Percentiles rank a stretch among this genome's conserved stretches.
These are phyloP conservation scores for Pseudogymnoascus sp. DNA, from an alignment of 2,329 filamentous ascomycete species.

Conservation along the genomic window DNA sequence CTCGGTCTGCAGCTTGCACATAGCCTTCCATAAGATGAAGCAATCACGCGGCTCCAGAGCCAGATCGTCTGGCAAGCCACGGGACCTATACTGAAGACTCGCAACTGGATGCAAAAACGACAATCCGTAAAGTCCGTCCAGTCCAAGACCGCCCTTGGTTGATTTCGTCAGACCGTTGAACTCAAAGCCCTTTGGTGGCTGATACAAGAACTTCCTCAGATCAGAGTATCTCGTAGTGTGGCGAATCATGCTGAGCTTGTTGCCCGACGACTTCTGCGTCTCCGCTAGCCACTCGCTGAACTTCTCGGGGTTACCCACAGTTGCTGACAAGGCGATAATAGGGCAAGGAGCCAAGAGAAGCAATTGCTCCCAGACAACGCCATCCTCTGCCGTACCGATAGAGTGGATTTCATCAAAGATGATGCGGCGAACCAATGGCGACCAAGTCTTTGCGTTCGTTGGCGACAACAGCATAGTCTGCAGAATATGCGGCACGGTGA, in stretches of 20 bases:
- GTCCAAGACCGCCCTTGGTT: conserved; percentile 22
- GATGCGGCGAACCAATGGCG: conserved; percentile 60
- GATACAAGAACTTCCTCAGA: conserved; percentile 65
- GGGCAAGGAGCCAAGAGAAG: conserved; percentile 66
- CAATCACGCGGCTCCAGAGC: conserved; percentile 65
- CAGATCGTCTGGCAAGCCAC: conserved; percentile 60
- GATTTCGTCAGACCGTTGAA: conserved; percentile 30
- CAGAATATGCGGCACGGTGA: conserved; percentile 70
- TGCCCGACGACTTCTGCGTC: conserved; percentile 55
- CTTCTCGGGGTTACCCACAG: conserved; percentile 65
- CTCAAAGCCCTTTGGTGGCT: conserved; percentile 37
- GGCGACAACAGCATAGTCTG: conserved; percentile 69
- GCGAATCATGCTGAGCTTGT: conserved; percentile 58
- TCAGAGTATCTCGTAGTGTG: conserved; percentile 67
- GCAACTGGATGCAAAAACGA: conserved; percentile 58
- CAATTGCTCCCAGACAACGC: conserved; percentile 71
- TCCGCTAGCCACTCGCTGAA: conserved; percentile 61
- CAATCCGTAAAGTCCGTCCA: conserved; percentile 32
- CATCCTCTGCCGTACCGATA: conserved; percentile 69
- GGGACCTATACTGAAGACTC: conserved; percentile 50
- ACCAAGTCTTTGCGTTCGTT: conserved; percentile 56
- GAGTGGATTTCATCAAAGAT: conserved; percentile 80
- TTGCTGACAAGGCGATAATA: conserved; percentile 72
- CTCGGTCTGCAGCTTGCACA: conserved; percentile 48
- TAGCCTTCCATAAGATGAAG: conserved; percentile 53